Conservation (phyloP, 805 yeast species). For the Candida pini region DNA sequence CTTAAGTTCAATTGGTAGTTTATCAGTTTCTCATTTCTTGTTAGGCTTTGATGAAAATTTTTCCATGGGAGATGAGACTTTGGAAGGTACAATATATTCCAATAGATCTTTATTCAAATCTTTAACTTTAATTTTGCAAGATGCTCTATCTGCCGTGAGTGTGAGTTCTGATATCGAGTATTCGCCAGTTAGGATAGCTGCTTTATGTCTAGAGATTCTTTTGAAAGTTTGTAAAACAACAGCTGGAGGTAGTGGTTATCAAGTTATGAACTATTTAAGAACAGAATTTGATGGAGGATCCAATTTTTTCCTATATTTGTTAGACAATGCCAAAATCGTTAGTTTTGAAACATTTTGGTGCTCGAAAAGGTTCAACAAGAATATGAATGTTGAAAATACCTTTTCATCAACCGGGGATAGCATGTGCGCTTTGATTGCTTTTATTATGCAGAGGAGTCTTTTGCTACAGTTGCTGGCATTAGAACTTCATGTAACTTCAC, state of each 20-base stretch:
- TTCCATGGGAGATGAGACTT: constrained; percentile 38
- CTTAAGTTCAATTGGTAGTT: constrained; percentile 28
- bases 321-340: constrained; percentile 50
- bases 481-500: constrained; percentile 59
- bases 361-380: constrained; percentile 37
- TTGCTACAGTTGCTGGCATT: constrained; percentile 62
- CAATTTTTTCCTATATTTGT: constrained; percentile 45
- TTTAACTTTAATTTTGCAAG: constrained; percentile 43
- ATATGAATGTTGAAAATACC: constrained; percentile 30
- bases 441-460: constrained; percentile 54
- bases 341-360: constrained; percentile 54
- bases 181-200: constrained; percentile 53
- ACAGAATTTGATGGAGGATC: constrained; percentile 24
- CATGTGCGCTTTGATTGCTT: constrained; percentile 52
- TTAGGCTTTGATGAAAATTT: constrained; percentile 66
- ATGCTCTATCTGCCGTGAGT: constrained; percentile 39
- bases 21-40: constrained; percentile 65
- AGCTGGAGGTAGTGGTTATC: constrained; percentile 36
- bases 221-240: constrained; percentile 55
- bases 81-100: constrained; percentile 48
- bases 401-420: constrained; percentile 32
- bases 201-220: constrained; percentile 55
- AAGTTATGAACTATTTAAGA: constrained; percentile 49
- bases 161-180: constrained; percentile 36
- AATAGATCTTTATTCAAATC: constrained; percentile 51